Evolutionary conservation across 306 rosid species (phyloP).

Genomic region (Leucaena leucocephala): DNA sequence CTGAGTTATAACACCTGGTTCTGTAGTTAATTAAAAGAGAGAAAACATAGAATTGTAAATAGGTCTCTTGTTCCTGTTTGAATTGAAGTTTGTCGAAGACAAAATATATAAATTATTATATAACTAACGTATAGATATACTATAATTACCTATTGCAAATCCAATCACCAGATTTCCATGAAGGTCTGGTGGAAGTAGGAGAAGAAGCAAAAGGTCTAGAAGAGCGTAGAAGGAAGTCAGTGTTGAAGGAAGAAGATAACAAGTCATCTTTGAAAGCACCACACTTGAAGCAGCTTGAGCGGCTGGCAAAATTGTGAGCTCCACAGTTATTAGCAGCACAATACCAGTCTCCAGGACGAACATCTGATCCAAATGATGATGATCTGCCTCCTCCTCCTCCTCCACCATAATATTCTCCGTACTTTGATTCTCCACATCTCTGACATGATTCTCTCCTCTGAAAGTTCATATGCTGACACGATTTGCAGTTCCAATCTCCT

Average conservation of each 20-base stretch:
- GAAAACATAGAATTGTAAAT: background rate
- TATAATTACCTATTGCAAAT: constrained; percentile 74
- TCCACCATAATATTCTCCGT: constrained; percentile 48
- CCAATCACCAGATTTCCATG: constrained; percentile 99
- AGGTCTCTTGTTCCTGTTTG: background rate
- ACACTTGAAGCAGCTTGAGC: constrained; percentile 97
- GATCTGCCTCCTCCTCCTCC: constrained; percentile 76
- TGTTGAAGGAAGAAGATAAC: constrained; percentile 42
- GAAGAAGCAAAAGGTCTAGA: constrained; percentile 41
- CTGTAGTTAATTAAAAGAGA: background rate
- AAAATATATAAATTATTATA: background rate
- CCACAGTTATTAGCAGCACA: constrained; percentile 77
- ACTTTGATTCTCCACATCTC: constrained; percentile 81
- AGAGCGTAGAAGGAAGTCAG: constrained; percentile 56
- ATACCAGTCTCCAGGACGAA: constrained; percentile 95
- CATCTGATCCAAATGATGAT: constrained; percentile 57
- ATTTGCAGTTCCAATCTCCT: constrained; percentile 97
- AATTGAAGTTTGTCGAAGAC: background rate
- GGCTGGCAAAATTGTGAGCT: constrained; percentile 91
- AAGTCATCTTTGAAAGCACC: constrained; percentile 87
- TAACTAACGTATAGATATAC: background rate
- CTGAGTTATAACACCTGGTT: background rate
- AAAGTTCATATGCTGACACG: constrained; percentile 95
- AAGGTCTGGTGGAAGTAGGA: constrained; percentile 58
- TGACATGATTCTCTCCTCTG: constrained; percentile 98